Evolutionary conservation across 139 green algal genomes (phyloP), one percentile per base, ranked within the genome.

Genomic region (Penium margaritaceum): DNA sequence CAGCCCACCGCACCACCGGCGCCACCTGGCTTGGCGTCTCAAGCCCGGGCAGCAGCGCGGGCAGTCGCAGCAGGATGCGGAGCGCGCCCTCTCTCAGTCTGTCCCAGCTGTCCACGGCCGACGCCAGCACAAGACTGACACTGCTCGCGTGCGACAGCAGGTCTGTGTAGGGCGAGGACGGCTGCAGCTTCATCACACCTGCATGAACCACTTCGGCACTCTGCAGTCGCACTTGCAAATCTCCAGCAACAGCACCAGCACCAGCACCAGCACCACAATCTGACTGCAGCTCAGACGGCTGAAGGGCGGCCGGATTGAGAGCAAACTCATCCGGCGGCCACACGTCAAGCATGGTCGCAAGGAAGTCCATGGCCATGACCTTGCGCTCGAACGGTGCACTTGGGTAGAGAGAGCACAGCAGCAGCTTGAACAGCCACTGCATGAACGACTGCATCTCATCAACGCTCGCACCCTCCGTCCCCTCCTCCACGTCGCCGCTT

Each of bases 51-150:
- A 96, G 81, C 0, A 90, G 91, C 0, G 85, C 74, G 2, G 89
- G 85, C 63, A 93, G 72, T 35, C 33, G 14, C 21, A 54, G 29
- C 3, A 86, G 76, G 21, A 82, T 5, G n/a, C 5, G 21, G 35
- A 80, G 75, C 58, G 77, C 70, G 38, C 36, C 43, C 37, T 92
- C 77, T 0, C 90, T 79, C 65, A 96, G 77, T 36, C 85, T 85
- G 41, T 95, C 89, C 88, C 89, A 96, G 47, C 69, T 87, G 79
- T 96, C 88, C 63, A 85, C 71, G 24, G 38, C 44, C 63, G 64
- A n/a, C 21, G 21, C 24, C 60, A 84, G 47, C 19, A 61, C 30
- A 3, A 12, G 41, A 47, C 44, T 74, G 43, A 41, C 83, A 63
- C 0, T 44, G 68, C 0, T 62, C 39, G 47, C 43, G 69, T 34